Base-by-base conservation (phyloP, 2,329 filamentous ascomycete genomes). In the Botrytis paeoniae region DNA sequence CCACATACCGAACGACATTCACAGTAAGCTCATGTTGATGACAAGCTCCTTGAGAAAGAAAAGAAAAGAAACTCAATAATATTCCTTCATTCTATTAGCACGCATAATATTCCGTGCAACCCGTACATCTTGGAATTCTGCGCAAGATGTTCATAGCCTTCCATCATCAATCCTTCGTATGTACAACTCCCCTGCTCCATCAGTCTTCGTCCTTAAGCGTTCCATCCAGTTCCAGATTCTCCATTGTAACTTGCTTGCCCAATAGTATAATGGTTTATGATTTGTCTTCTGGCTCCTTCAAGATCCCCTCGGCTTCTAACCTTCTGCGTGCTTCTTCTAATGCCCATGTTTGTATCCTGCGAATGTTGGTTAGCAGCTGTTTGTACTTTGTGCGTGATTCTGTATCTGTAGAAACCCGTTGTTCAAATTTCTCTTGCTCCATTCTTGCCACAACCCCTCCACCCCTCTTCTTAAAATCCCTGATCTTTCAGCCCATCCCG, bases 281-380 rank as follows among this genome's bases (percentile, higher is more conserved):
- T 65, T 80, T 80, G 64, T 73, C 82, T 78, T 85, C 83, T 59
- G 93, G 92, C 80, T 98, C 95, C 81, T 93, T 89, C 81, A 98
- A 85, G 81, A 98, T 95, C 74, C 96, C 96, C 86, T 99, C 96
- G 74, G 91, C 92, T 86, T 99, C 96, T 88, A 99, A 90, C 86
- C 96, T 89, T 86, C 96, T 89, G 81, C 96, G 89, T 70, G 96
- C 96, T 86, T 99, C 96, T 85, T 99, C 96, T 61, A 99, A 90
- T 76, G 96, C 96, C 96, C 96, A 99, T 72, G 95, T 98, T 87
- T 98, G 96, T 89, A 99, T 98, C 83, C 96, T 99, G 80, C 75
- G 7, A 20, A 10, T 43, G 18, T 16, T 16, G 1, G 6, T 70
- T 64, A 70, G 69, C 39, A 20, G 14, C n/a, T 29, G 8, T 59